Conservation (phyloP, 2,329 filamentous ascomycete species). For the Trichophyton equinum region DNA sequence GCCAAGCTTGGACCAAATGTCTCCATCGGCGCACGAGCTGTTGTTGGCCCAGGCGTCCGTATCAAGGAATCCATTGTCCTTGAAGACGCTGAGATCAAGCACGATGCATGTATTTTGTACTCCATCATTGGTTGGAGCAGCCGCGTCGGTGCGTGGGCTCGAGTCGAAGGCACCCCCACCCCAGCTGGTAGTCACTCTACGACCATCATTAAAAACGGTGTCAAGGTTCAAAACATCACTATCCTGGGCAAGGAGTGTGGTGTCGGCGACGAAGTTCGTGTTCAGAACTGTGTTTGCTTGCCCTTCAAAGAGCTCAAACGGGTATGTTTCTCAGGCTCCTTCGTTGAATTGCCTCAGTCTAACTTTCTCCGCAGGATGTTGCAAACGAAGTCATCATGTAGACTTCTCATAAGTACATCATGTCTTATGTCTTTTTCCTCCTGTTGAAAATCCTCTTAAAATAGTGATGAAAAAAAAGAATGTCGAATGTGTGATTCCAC, state of each 20-base stretch:
- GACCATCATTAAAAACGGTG: conserved; percentile 90
- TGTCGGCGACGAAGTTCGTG: conserved; percentile 84
- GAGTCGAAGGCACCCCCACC: conserved; percentile 88
- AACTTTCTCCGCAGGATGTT: conserved; percentile 51
- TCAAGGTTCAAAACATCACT: conserved; percentile 97
- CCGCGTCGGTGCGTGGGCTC: conserved; percentile 92
- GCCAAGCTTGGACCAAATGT: conserved; percentile 97
- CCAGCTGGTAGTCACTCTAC: conserved; percentile 79
- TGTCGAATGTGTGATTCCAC: background rate
- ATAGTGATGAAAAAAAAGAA: background rate
- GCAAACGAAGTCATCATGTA: conserved; percentile 64
- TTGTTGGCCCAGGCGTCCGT: conserved; percentile 73
- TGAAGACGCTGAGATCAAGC: conserved; percentile 89
- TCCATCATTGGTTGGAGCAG: conserved; percentile 96
- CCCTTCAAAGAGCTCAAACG: conserved; percentile 97
- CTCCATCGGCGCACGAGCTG: conserved; percentile 79
- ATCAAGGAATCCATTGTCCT: conserved; percentile 94
- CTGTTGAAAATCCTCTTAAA: too few relatives aligned
- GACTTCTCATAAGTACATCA: background rate
- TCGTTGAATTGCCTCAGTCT: background rate
- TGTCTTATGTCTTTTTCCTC: background rate
- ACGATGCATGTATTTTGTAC: conserved; percentile 90
- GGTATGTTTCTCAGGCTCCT: conserved; percentile 41
- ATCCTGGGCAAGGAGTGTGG: conserved; percentile 93
- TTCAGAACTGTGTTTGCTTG: conserved; percentile 96